Evolutionary conservation across 106 monocot species (phyloP).

Genomic region (Dioscorea alata): DNA sequence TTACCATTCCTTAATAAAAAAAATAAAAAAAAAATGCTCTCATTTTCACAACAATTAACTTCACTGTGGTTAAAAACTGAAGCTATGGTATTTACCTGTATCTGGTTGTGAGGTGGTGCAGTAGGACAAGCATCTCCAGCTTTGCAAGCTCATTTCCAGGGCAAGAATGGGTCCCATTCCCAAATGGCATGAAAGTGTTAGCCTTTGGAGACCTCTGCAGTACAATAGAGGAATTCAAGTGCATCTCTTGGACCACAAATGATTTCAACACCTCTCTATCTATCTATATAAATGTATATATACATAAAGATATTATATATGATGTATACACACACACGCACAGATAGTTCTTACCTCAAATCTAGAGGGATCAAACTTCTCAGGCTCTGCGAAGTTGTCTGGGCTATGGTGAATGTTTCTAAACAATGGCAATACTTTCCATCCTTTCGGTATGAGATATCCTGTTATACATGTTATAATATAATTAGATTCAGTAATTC

Average conservation of each 20-base stretch:
- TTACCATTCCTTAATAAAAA: background rate
- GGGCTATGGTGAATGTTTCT: slow-evolving; percentile 91
- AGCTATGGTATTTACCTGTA: slow-evolving; percentile 41
- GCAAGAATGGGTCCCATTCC: slow-evolving; percentile 82
- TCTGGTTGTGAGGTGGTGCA: slow-evolving; percentile 91
- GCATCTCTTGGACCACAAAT: background rate
- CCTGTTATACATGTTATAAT: slow-evolving; percentile 31
- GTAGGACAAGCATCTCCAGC: slow-evolving; percentile 87
- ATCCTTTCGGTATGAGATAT: slow-evolving; percentile 94
- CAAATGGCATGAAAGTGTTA: slow-evolving; percentile 92
- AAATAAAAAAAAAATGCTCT: no score
- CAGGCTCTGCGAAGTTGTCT: slow-evolving; percentile 71
- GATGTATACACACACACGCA: no score
- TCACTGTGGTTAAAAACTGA: no score
- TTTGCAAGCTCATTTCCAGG: slow-evolving; percentile 98
- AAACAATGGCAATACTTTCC: slow-evolving; percentile 94
- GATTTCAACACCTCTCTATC: background rate
- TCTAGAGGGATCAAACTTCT: slow-evolving; percentile 89
- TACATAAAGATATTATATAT: background rate
- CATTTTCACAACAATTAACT: no score
- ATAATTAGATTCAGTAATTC: background rate
- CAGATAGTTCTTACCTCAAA: slow-evolving; percentile 54
- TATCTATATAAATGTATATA: background rate
- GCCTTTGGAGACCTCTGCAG: slow-evolving; percentile 63
- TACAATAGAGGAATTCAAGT: background rate